Evolutionary conservation across 2,329 filamentous ascomycete species (phyloP), one percentile per base, ranked within the genome.

Genomic region (Stemphylium lycopersici): DNA sequence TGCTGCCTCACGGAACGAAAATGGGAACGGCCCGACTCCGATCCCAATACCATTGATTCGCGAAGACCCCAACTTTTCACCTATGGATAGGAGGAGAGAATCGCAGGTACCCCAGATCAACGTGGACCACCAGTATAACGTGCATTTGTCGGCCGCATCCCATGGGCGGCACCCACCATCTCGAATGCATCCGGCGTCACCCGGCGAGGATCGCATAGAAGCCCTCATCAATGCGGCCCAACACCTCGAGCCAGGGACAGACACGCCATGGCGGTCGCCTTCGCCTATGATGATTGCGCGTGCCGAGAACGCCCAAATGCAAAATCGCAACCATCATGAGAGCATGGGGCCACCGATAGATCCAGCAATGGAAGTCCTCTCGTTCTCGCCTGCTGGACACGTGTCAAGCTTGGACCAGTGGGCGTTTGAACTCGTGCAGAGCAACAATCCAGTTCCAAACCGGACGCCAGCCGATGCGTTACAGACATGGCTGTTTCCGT

Each of bases 171-270:
- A 42, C 37, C 54, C 54, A 39, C 51, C 45, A 32, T 61, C 44
- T 42, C 48, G 52, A 45, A 26, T 56, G 36, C 63, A 70, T 31
- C 58, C 67, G 20, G 51, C 58, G 6, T 68, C 70, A 11, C 68
- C 71, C 20, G 67, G 61, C 44, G 71, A 73, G 50, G 68, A 67
- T 49, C 66, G 71, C n/a, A 61, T 75, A 56, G 72, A 75, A 58
- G 71, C 72, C 11, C 69, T 75, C 31, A 71, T 75, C 58, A 75
- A 75, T 44, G 72, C 72, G 37, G 72, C 72, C 15, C 71, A 74
- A 47, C 69, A 72, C 37, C 68, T 75, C 16, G 72, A 72, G 44
- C 71, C 72, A 8, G 56, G 65, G 6, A 48, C 59, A 42, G 69
- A 74, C 42, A 64, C 72, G 15, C 62, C 72, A 22, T 75, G 72